Evolutionary conservation across 495 filamentous ascomycete genomes (phyloP).

Genomic region (Penicillium parvum): DNA sequence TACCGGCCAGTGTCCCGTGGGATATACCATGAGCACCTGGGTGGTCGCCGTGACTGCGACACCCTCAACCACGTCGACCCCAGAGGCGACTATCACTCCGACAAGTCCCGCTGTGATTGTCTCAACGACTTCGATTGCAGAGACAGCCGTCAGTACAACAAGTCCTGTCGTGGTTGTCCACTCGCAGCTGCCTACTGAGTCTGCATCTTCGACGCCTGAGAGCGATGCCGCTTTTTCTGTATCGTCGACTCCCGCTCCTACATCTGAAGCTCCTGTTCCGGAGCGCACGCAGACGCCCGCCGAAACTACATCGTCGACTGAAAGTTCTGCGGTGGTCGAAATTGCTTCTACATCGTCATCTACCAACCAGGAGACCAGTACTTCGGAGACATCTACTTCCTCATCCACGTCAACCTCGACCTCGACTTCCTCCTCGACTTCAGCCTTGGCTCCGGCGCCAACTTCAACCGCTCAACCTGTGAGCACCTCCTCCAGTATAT

Average conservation of each 20-base stretch:
- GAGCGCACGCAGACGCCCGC: constrained; percentile 14
- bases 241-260: not conserved
- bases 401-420: constrained; percentile 7
- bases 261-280: constrained; percentile 2
- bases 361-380: constrained; percentile 4
- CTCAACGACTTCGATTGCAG: not conserved
- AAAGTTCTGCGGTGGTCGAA: constrained; percentile 4
- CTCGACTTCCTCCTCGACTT: constrained; percentile 6
- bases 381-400: constrained; percentile 6
- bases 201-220: constrained; percentile 3
- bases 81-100: constrained; percentile 5
- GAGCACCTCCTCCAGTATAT: constrained; percentile 10
- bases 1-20: constrained; percentile 25
- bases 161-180: not conserved
- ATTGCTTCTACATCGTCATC: constrained; percentile 5
- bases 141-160: too few relatives aligned
- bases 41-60: constrained; percentile 21
- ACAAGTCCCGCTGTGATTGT: too few relatives aligned
- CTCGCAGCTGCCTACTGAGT: constrained; percentile 1
- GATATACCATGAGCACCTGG: constrained; percentile 25
- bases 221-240: constrained; percentile 3
- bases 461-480: constrained; percentile 8
- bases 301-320: constrained; percentile 2
- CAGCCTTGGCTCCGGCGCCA: constrained; percentile 1
- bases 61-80: constrained; percentile 17